These are phyloP conservation scores for Chalaropsis ovoidea DNA, from an alignment of 2,329 filamentous ascomycete species.

Conservation along the genomic window DNA sequence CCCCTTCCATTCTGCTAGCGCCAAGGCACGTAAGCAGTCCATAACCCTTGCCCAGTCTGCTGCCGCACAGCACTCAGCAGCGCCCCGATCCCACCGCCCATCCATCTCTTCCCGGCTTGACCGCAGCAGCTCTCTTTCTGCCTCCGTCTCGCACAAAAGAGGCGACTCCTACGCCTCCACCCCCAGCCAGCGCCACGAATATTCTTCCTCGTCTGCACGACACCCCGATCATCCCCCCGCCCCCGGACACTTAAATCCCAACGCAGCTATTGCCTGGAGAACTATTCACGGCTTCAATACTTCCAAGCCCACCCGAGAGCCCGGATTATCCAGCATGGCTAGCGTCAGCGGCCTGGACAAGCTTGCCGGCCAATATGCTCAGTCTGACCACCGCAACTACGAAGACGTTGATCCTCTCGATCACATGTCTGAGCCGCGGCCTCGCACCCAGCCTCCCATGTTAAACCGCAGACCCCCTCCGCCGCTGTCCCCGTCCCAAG, in stretches of 20 bases:
- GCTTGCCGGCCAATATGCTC: neutral
- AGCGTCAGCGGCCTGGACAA: neutral
- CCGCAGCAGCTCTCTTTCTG: constrained; percentile 14
- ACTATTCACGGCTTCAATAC: constrained; percentile 22
- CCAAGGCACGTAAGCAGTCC: constrained; percentile 22
- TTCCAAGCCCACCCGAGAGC: neutral
- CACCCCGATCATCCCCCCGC: neutral
- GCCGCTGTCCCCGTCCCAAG: neutral
- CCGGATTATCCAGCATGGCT: constrained; percentile 18
- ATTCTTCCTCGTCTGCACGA: constrained; percentile 15
- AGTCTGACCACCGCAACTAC: neutral
- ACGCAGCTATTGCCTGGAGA: constrained; percentile 21
- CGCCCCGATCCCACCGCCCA: neutral
- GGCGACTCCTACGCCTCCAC: constrained; percentile 2
- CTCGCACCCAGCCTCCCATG: constrained; percentile 43
- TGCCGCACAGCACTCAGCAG: constrained; percentile 14
- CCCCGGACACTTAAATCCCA: neutral
- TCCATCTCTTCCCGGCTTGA: constrained; percentile 11
- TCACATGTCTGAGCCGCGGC: constrained; percentile 37
- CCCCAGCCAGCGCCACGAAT: neutral
- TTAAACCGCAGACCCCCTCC: constrained; percentile 31
- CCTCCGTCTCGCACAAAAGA: constrained; percentile 9
- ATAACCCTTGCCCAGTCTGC: constrained; percentile 23
- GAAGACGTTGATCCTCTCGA: constrained; percentile 24
- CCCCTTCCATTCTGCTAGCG: constrained; percentile 37